These are phyloP conservation scores for Entomortierella parvispora DNA, from an alignment of 192 early-diverging fungal genomes.

Conservation along the genomic window DNA sequence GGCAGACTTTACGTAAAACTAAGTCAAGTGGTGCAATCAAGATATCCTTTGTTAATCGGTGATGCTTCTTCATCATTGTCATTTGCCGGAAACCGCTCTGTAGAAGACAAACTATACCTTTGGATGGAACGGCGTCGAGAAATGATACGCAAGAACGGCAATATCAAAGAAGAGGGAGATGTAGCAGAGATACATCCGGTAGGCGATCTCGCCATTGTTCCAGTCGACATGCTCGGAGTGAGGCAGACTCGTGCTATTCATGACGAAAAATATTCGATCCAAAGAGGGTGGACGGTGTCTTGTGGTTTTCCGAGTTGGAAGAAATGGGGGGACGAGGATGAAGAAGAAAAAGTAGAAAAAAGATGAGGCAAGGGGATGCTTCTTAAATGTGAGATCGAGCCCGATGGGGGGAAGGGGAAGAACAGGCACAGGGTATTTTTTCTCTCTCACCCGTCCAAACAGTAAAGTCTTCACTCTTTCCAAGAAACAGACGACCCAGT, in stretches of 20 bases:
- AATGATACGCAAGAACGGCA: conserved; percentile 35
- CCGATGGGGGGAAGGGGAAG: too few species aligned
- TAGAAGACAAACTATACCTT: too few species aligned
- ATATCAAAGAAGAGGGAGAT: conserved; percentile 41
- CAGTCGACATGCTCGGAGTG: conserved; percentile 45
- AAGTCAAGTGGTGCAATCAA: background rate
- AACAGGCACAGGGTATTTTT: too few species aligned
- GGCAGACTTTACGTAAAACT: conserved; percentile 43
- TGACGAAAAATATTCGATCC: background rate
- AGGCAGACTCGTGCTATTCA: conserved; percentile 14
- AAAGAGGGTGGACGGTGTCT: background rate
- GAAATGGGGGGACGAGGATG: background rate
- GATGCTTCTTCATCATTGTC: too few species aligned
- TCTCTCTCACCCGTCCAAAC: too few species aligned
- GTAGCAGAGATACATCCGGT: conserved; percentile 39
- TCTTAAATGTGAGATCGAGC: too few species aligned
- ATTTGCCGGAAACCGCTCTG: too few species aligned
- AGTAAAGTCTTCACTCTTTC: too few species aligned
- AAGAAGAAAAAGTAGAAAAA: conserved; percentile 1
- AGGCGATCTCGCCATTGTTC: conserved; percentile 21
- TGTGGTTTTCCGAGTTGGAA: background rate
- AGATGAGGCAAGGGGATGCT: too few species aligned
- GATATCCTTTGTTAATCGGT: background rate
- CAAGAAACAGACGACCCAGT: too few species aligned
- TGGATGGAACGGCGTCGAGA: conserved; percentile 40